A percentile compares a stretch with the other conserved stretches of the same genome.
These are phyloP conservation scores for Fraxinus pennsylvanica DNA, from an alignment of 257 asterid genomes.

Conservation along the genomic window DNA sequence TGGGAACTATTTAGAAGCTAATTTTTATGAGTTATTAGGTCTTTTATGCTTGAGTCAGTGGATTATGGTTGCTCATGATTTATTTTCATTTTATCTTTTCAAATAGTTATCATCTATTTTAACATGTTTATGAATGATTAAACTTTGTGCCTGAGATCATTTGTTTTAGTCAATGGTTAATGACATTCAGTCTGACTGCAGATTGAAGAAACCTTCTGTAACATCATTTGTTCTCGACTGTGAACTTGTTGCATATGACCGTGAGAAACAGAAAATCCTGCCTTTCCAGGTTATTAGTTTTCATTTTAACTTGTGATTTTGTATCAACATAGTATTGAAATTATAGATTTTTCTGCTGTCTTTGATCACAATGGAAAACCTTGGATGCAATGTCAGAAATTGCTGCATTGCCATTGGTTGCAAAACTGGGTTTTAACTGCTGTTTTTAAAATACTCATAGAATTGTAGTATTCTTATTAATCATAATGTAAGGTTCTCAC, in stretches of 20 bases:
- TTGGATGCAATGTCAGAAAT: neutral
- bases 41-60: neutral
- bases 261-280: constrained; percentile 83
- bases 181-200: constrained; percentile 38
- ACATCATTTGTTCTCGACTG: constrained; percentile 95
- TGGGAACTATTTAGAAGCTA: constrained; percentile 8
- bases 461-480: no score
- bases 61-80: neutral
- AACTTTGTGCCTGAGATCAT: constrained; percentile 9
- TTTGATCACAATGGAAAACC: neutral
- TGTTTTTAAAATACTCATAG: no score
- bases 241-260: constrained; percentile 92
- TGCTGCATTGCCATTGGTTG: constrained; percentile 12
- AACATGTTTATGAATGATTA: neutral
- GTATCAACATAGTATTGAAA: no score
- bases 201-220: constrained; percentile 67
- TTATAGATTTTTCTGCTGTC: neutral
- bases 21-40: neutral
- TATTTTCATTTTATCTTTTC: neutral
- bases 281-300: constrained; percentile 77
- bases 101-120: neutral
- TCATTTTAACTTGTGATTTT: no score
- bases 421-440: constrained; percentile 12
- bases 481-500: neutral
- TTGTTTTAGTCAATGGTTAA: constrained; percentile 19